A percentile compares a stretch with the other conserved stretches of the same genome.
Conservation (phyloP, 495 filamentous ascomycete genomes). For the Pyrenopolyporus hunteri region DNA sequence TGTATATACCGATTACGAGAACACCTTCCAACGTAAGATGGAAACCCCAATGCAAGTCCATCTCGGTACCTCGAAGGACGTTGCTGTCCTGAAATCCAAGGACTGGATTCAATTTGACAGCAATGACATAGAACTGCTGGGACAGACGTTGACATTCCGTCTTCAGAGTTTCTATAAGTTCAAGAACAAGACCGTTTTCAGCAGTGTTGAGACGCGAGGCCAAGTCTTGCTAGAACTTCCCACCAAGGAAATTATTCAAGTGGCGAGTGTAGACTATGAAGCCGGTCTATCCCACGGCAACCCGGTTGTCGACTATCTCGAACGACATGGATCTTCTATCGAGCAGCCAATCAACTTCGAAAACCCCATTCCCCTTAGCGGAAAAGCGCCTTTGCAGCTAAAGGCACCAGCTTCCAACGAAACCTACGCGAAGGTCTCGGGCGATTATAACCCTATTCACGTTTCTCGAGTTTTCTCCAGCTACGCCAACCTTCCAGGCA, state of each 20-base stretch:
- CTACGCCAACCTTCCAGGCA: constrained; percentile 93
- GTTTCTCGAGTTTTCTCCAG: constrained; percentile 94
- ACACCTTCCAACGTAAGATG: constrained; percentile 96
- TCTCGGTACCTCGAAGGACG: constrained; percentile 82
- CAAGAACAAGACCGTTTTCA: constrained; percentile 94
- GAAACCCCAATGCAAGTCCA: constrained; percentile 96
- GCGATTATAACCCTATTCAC: constrained; percentile 98
- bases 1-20: constrained; percentile 89
- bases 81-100: constrained; percentile 92
- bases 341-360: constrained; percentile 98
- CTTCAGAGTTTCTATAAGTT: constrained; percentile 88
- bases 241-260: constrained; percentile 96
- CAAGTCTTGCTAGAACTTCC: constrained; percentile 93
- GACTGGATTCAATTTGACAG: constrained; percentile 91
- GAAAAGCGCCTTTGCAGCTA: constrained; percentile 83
- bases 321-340: constrained; percentile 88
- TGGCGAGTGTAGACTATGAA: constrained; percentile 93
- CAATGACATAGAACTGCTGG: constrained; percentile 82
- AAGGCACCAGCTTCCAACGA: constrained; percentile 97
- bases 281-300: constrained; percentile 91
- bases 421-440: constrained; percentile 95
- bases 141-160: constrained; percentile 95
- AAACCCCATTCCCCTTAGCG: constrained; percentile 92
- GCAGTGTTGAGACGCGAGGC: constrained; percentile 88
- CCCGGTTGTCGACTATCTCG: constrained; percentile 93